Conservation (phyloP, 2,329 filamentous ascomycete species). For the Fusarium mangiferae region DNA sequence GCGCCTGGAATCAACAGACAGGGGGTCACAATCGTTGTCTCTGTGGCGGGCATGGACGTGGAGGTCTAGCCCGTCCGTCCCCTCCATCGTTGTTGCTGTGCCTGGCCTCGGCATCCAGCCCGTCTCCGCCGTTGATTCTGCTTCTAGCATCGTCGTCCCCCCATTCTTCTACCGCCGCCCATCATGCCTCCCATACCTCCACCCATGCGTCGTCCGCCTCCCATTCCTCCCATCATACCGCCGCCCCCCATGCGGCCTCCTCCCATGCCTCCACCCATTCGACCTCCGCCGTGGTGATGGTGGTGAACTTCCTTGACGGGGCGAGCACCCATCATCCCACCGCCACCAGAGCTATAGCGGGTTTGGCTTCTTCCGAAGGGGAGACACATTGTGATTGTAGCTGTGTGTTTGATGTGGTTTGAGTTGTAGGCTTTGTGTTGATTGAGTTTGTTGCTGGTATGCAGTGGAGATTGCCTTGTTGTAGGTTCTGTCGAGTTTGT, state of each 20-base stretch:
- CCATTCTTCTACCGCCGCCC: slow-evolving; percentile 11
- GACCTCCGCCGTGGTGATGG: slow-evolving; percentile 14
- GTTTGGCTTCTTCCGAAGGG: slow-evolving; percentile 7
- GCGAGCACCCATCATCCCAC: slow-evolving; percentile 14
- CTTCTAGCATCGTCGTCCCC: slow-evolving; percentile 2
- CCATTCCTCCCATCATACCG: slow-evolving; percentile 18
- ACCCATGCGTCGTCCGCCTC: slow-evolving; percentile 1
- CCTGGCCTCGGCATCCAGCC: neutral
- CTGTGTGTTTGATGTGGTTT: neutral
- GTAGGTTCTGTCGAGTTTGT: neutral
- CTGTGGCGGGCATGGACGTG: neutral
- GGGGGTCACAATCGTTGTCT: neutral
- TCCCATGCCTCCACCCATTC: slow-evolving; percentile 5
- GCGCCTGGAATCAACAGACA: neutral
- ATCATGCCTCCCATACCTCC: neutral
- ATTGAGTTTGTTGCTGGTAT: neutral
- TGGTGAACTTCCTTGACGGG: slow-evolving; percentile 17
- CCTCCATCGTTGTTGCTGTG: neutral
- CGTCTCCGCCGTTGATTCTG: neutral
- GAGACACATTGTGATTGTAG: slow-evolving; percentile 5
- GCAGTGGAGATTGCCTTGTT: neutral
- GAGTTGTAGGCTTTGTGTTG: neutral
- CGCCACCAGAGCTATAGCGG: neutral
- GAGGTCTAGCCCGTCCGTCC: neutral
- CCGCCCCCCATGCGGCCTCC: slow-evolving; percentile 15